Evolutionary conservation across 805 yeast species (phyloP).

Genomic region (Scheffersomyces ergatensis): DNA sequence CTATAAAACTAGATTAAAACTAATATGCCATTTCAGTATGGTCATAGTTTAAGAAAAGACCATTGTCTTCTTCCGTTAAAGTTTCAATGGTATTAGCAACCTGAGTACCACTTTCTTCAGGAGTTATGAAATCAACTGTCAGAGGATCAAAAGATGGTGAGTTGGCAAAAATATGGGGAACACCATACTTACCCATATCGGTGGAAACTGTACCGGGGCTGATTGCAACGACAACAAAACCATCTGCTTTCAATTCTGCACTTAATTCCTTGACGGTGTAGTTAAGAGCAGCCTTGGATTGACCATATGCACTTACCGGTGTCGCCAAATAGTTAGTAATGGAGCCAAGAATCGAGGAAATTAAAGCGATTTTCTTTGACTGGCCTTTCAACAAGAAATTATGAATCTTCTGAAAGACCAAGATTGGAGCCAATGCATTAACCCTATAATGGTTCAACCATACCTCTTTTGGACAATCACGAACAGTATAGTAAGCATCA

Average conservation of each 20-base stretch:
- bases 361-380: neutral
- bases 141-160: neutral
- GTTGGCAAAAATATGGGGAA: neutral
- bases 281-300: conserved; percentile 37
- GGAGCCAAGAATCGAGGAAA: neutral
- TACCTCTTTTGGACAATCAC: neutral
- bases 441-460: neutral
- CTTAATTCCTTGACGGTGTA: conserved; percentile 22
- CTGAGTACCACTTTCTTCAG: conserved; percentile 7
- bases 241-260: conserved; percentile 15
- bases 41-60: neutral
- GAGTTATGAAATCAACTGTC: neutral
- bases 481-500: neutral
- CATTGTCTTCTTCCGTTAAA: neutral
- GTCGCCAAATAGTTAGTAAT: neutral
- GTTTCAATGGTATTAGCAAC: conserved; percentile 46
- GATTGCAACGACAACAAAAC: conserved; percentile 21
- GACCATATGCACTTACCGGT: conserved; percentile 21
- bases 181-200: conserved; percentile 21
- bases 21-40: neutral
- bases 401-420: neutral
- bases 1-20: too few species aligned
- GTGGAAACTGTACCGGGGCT: conserved; percentile 41
- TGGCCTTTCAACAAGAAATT: neutral
- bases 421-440: neutral